Conservation (phyloP, 768 basidiomycete species). For the Grammothele lineata region DNA sequence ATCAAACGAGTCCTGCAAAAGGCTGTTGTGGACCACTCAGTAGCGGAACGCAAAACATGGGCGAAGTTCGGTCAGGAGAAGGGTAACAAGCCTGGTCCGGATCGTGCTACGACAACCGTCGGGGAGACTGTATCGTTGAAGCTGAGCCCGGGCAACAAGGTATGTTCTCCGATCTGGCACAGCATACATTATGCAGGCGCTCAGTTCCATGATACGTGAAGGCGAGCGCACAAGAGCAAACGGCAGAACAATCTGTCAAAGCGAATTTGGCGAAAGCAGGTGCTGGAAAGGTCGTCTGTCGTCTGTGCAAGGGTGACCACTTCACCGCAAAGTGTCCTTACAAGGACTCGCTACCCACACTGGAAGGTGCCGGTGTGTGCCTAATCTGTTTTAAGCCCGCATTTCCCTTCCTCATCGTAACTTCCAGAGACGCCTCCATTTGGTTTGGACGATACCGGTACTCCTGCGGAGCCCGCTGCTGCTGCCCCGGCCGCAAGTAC, state of each 20-base stretch:
- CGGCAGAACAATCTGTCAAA: conserved; percentile 64
- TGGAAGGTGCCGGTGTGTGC: conserved; percentile 53
- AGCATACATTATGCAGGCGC: not conserved
- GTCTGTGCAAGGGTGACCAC: conserved; percentile 94
- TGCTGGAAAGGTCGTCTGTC: conserved; percentile 85
- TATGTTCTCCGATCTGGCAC: conserved; percentile 28
- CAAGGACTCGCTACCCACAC: conserved; percentile 85
- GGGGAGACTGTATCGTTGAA: conserved; percentile 69
- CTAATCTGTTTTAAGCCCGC: not conserved
- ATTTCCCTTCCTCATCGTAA: not conserved
- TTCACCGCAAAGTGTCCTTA: conserved; percentile 99
- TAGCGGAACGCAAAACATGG: conserved; percentile 93
- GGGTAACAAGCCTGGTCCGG: conserved; percentile 83
- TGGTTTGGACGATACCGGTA: conserved; percentile 32
- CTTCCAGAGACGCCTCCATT: conserved; percentile 34
- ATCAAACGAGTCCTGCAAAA: conserved; percentile 87
- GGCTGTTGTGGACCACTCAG: conserved; percentile 87
- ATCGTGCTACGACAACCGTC: conserved; percentile 91
- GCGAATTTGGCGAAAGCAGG: conserved; percentile 65
- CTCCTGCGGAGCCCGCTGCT: conserved; percentile 30
- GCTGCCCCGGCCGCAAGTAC: conserved; percentile 33
- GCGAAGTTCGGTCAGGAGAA: conserved; percentile 90
- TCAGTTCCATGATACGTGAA: conserved; percentile 23
- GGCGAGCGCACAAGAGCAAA: conserved; percentile 63
- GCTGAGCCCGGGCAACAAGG: conserved; percentile 53